Evolutionary conservation across 73 alveolate genomes (phyloP).

Genomic region (Paramecium pentaurelia): DNA sequence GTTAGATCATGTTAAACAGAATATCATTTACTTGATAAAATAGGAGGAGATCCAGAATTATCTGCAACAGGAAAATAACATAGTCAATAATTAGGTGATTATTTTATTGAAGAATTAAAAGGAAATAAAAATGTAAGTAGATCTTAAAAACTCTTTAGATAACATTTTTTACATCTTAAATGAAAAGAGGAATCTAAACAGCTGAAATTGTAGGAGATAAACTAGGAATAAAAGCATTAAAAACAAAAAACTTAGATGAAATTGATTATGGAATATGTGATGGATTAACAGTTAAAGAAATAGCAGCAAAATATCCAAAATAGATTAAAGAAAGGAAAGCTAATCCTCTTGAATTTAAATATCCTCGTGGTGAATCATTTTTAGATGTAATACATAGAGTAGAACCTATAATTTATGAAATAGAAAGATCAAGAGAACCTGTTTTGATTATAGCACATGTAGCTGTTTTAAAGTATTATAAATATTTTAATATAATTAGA

Average conservation of each 20-base stretch:
- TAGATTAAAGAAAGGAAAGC: not conserved
- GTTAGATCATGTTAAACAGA: conserved; percentile 53
- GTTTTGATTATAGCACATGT: conserved; percentile 56
- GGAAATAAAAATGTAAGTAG: conserved; percentile 23
- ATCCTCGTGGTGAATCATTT: conserved; percentile 69
- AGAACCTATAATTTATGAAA: conserved; percentile 59
- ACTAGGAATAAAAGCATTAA: not conserved
- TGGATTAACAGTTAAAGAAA: conserved; percentile 54
- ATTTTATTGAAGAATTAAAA: conserved; percentile 32
- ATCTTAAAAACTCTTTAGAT: not conserved
- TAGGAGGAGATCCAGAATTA: conserved; percentile 69
- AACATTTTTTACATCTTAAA: conserved; percentile 39
- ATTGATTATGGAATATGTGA: conserved; percentile 66
- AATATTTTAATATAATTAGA: not conserved
- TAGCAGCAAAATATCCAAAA: conserved; percentile 36
- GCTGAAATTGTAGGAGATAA: conserved; percentile 25
- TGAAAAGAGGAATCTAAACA: conserved; percentile 60
- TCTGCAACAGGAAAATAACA: conserved; percentile 47
- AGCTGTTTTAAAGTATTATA: conserved; percentile 38
- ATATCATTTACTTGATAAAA: conserved; percentile 35
- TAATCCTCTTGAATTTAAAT: conserved; percentile 50
- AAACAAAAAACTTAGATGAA: conserved; percentile 61
- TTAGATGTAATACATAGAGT: conserved; percentile 64
- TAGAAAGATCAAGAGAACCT: conserved; percentile 59
- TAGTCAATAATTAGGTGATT: conserved; percentile 21